Base-by-base conservation (phyloP, 2,329 filamentous ascomycete genomes). In the Scleromitrula shiraiana region DNA sequence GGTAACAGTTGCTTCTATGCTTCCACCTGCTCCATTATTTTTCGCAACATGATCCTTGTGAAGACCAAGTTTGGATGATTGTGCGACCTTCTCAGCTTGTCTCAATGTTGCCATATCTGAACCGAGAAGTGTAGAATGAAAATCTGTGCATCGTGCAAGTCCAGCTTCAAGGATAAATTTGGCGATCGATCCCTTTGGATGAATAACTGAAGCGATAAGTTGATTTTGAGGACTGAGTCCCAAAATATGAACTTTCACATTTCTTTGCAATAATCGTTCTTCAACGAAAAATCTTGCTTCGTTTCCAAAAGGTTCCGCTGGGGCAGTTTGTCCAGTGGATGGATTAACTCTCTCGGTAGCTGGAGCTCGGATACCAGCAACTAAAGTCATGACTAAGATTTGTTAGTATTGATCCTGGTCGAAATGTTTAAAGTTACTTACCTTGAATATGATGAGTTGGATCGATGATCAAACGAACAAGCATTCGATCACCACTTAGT, bases 111-210 rank as follows among this genome's bases (percentile, higher is more conserved):
- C 82, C 93, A 98, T 98, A 60, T 91, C 87, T 41, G 80, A 72
- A 37, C 93, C 93, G 9, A 98, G 78, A 70, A 96, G 75, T 32
- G 89, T 94, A 1, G 91, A 95, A 71, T 98, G 93, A 68, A 93
- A 90, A 67, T 98, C 93, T 55, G 90, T 89, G 72, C 91, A 97
- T 61, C 88, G 80, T 33, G 91, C 93, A 48, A 97, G 75, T 59
- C 93, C 93, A 45, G 89, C 87, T 60, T 91, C 82, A 37, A 98
- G 80, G 36, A 98, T 68, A 67, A 95, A 94, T 56, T 87, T 88
- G 53, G 90, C 88, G 65, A 98, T 95, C 68, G 89, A 95, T 54
- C 93, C 93, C 52, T 83, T 80, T 23, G 90, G 90, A 69, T 98
- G 93, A 56, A 90, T 76, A 36, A 98, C 76, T 41, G 82, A 81